These are phyloP conservation scores for Hordeum marinum DNA, from an alignment of 176 grass and related monocot species.

Conservation along the genomic window DNA sequence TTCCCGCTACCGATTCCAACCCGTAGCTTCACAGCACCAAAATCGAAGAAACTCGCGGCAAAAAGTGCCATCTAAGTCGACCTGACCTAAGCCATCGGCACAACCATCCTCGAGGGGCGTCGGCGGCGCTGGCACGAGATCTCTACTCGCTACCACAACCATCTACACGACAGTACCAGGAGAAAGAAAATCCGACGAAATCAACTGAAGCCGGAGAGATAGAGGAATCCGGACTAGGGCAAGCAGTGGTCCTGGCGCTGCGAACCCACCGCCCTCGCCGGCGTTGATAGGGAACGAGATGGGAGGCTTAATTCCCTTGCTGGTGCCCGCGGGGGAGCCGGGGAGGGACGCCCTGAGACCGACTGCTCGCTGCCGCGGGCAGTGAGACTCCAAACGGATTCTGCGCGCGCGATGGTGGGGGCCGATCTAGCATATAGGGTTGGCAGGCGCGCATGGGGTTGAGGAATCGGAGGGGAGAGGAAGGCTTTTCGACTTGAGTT, in stretches of 20 bases:
- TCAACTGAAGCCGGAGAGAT: not conserved
- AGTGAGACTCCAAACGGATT: not conserved
- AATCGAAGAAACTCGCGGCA: not conserved
- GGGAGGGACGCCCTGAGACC: too few relatives aligned
- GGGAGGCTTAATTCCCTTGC: not conserved
- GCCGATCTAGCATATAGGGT: not conserved
- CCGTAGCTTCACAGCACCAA: not conserved
- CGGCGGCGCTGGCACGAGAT: not conserved
- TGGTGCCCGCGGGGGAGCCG: not conserved
- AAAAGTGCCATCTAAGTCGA: not conserved
- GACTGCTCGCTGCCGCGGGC: not conserved
- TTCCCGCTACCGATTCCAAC: not conserved
- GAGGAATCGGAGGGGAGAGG: not conserved
- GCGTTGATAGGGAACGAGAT: not conserved
- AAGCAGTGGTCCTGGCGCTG: not conserved
- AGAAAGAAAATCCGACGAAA: not conserved
- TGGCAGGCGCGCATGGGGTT: not conserved
- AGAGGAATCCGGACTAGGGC: not conserved
- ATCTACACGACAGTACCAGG: not conserved
- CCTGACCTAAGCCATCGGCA: not conserved
- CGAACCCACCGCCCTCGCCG: not conserved
- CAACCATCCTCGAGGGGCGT: not conserved
- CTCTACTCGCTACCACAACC: not conserved
- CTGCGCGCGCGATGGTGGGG: not conserved
- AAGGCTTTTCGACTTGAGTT: not conserved